Percentiles rank a stretch among this genome's conserved stretches.
Conservation (phyloP, 2,329 filamentous ascomycete genomes). For the Aspergillus japonicus region DNA sequence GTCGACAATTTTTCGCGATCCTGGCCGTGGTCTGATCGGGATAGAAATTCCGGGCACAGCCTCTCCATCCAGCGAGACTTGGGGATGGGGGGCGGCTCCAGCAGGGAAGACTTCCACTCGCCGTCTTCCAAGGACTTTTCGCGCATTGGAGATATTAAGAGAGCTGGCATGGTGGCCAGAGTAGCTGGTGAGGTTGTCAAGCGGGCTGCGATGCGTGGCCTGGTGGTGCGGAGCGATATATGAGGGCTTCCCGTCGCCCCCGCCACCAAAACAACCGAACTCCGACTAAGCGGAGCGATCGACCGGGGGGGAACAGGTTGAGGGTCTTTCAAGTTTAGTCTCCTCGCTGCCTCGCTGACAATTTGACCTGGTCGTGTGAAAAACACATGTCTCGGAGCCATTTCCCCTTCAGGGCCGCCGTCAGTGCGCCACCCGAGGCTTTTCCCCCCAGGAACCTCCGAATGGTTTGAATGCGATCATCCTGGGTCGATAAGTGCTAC, state of each 20-base stretch:
- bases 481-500: not conserved
- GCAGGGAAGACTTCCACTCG: not conserved
- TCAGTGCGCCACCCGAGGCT: constrained; percentile 1
- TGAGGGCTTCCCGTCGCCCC: not conserved
- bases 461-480: not conserved
- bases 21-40: not conserved
- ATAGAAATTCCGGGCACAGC: not conserved
- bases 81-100: not conserved
- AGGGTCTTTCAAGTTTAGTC: not conserved
- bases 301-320: not conserved
- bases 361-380: no score
- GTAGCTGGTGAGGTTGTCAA: not conserved
- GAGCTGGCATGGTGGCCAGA: constrained; percentile 1
- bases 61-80: not conserved
- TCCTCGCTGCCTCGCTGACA: no score
- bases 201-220: not conserved
- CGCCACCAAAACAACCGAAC: not conserved
- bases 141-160: not conserved
- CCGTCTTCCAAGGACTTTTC: not conserved
- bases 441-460: not conserved
- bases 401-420: not conserved
- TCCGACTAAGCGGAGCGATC: not conserved
- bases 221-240: constrained; percentile 2
- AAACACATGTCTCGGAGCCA: constrained; percentile 6
- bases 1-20: not conserved